These are phyloP conservation scores for Saccharomycopsis selenospora DNA, from an alignment of 805 yeast species.

Conservation along the genomic window DNA sequence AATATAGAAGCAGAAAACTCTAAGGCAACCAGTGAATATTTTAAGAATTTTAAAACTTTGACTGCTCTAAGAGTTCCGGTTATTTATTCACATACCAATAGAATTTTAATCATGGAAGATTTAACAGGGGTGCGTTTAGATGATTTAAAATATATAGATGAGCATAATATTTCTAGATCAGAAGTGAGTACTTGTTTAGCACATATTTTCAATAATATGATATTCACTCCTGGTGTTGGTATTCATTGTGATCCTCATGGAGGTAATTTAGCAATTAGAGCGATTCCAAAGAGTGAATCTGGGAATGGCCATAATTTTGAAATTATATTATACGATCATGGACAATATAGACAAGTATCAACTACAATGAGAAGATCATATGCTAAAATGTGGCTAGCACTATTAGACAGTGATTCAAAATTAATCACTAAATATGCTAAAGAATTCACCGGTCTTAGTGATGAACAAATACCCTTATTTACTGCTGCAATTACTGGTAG, in stretches of 20 bases:
- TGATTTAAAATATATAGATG: slow-evolving; percentile 55
- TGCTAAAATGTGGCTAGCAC: slow-evolving; percentile 87
- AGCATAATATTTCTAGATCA: slow-evolving; percentile 58
- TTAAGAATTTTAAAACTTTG: slow-evolving; percentile 41
- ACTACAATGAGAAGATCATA: slow-evolving; percentile 70
- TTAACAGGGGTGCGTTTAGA: slow-evolving; percentile 80
- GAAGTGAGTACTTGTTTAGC: slow-evolving; percentile 81
- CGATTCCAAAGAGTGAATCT: slow-evolving; percentile 26
- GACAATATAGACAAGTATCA: slow-evolving; percentile 81
- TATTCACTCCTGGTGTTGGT: slow-evolving; percentile 85
- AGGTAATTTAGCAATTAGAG: slow-evolving; percentile 84
- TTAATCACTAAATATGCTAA: slow-evolving; percentile 69
- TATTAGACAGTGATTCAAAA: slow-evolving; percentile 61
- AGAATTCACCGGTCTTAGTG: slow-evolving; percentile 68
- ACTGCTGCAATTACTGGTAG: slow-evolving; percentile 95
- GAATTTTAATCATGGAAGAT: slow-evolving; percentile 84
- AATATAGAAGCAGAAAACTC: slow-evolving; percentile 82
- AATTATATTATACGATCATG: slow-evolving; percentile 89
- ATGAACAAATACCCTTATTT: slow-evolving; percentile 73
- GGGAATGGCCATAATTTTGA: slow-evolving; percentile 69
- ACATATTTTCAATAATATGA: slow-evolving; percentile 90
- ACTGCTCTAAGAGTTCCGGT: slow-evolving; percentile 82
- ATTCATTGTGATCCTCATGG: slow-evolving; percentile 99
- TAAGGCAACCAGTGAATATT: slow-evolving; percentile 57
- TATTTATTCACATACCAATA: slow-evolving; percentile 53